Evolutionary conservation across 163 green algal genomes (phyloP), one percentile per base, ranked within the genome.

Genomic region (Scenedesmus sp.): DNA sequence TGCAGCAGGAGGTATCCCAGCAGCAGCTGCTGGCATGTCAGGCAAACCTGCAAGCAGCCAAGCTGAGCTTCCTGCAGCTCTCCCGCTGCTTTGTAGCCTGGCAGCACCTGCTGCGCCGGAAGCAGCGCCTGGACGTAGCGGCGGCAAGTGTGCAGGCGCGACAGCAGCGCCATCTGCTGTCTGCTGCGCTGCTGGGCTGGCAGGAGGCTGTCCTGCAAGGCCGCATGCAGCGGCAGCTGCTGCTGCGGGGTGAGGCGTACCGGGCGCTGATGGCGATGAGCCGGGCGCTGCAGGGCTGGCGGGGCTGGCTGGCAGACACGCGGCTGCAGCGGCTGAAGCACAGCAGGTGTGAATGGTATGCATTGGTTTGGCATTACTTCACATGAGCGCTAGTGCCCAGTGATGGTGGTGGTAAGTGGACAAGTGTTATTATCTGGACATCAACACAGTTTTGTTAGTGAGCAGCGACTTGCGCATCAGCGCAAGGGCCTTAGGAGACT

Each of bases 41-140:
- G 26, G 85, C 85, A 6, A 43, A 65, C n/a, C 51, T 85, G 6
- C 46, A 51, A 30, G 44, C 70, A 37, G 42, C 85, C 70, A 90
- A 73, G 85, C 70, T 33, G 5, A 43, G n/a, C 72, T 90, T 85
- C 85, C 59, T 90, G 85, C 85, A 78, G 70, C 70, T 76, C 10
- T 90, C 49, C 4, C 85, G 72, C 70, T 72, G 43, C 85, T 90
- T 90, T n/a, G 44, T 53, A 4, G 72, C 72, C 49, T 90, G 85
- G 85, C 70, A 78, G 49, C 85, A 90, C 49, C 46, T 61, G 70
- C 68, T 88, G 35, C 20, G 40, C 6, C 40, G 35, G 16, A 68
- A 81, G 56, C 56, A 81, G 37, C 83, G 68, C 6, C 37, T 81
- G 13, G 30, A 37, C 3, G 83, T 59, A 65, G 51, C 51, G 12